Evolutionary conservation across 202 grass and related monocot species (phyloP).

Genomic region (Musa balbisiana): DNA sequence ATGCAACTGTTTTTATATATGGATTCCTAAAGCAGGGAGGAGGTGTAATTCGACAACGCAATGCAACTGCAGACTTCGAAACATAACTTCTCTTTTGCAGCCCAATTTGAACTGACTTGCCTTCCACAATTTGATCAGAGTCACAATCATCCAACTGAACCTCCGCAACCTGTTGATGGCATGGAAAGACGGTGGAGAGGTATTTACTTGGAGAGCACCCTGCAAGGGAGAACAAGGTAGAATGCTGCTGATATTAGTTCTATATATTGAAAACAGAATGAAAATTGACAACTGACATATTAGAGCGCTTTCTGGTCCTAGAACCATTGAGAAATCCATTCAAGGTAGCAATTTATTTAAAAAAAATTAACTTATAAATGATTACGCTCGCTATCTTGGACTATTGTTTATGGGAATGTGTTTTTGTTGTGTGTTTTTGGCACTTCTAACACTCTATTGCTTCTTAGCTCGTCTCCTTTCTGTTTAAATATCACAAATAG

Average conservation of each 20-base stretch:
- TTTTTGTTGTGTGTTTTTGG: too few relatives aligned
- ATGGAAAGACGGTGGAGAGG: conserved; percentile 6
- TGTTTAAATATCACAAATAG: too few relatives aligned
- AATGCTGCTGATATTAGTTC: conserved; percentile 27
- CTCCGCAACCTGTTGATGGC: conserved; percentile 35
- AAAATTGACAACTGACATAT: not conserved
- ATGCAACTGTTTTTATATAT: conserved; percentile 34
- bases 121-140: conserved; percentile 32
- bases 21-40: conserved; percentile 86
- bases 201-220: conserved; percentile 34
- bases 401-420: too few relatives aligned
- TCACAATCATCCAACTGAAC: conserved; percentile 26
- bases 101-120: conserved; percentile 18
- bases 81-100: conserved; percentile 57
- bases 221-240: conserved; percentile 11
- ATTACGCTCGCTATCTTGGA: too few relatives aligned
- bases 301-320: not conserved
- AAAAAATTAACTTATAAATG: not conserved
- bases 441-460: too few relatives aligned
- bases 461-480: too few relatives aligned
- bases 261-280: not conserved
- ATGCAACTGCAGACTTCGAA: conserved; percentile 59
- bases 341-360: not conserved
- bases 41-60: conserved; percentile 77
- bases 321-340: not conserved